Evolutionary conservation across 306 rosid species (phyloP).

Genomic region (Heteromeles arbutifolia): DNA sequence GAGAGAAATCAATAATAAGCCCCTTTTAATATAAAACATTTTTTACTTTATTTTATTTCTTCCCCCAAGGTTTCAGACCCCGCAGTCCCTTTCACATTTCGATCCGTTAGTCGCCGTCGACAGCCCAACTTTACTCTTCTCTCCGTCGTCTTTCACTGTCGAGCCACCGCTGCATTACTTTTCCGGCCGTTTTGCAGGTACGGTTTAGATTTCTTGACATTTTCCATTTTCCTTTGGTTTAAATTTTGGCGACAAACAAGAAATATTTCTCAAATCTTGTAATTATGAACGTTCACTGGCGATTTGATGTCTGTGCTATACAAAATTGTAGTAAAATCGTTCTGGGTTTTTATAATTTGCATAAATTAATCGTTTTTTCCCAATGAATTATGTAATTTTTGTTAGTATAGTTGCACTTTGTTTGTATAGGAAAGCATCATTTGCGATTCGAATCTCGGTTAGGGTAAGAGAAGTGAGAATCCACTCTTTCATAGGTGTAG

Average conservation of each 20-base stretch:
- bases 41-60: no score
- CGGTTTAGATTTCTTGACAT: neutral
- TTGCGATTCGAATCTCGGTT: neutral
- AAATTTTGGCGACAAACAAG: neutral
- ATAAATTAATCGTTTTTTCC: neutral
- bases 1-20: no score
- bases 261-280: neutral
- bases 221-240: neutral
- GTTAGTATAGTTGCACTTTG: neutral
- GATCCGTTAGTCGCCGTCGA: neutral
- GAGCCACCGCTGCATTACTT: neutral
- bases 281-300: neutral
- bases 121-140: neutral
- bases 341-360: neutral
- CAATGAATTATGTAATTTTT: neutral
- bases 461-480: neutral
- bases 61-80: neutral
- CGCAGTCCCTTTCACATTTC: neutral
- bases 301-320: neutral
- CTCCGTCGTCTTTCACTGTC: neutral
- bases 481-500: no score
- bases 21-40: no score
- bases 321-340: neutral
- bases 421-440: neutral
- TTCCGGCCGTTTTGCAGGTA: neutral